Evolutionary conservation across 257 asterid genomes (phyloP), one percentile per base, ranked within the genome.

Genomic region (Nyctanthes arbortristis): DNA sequence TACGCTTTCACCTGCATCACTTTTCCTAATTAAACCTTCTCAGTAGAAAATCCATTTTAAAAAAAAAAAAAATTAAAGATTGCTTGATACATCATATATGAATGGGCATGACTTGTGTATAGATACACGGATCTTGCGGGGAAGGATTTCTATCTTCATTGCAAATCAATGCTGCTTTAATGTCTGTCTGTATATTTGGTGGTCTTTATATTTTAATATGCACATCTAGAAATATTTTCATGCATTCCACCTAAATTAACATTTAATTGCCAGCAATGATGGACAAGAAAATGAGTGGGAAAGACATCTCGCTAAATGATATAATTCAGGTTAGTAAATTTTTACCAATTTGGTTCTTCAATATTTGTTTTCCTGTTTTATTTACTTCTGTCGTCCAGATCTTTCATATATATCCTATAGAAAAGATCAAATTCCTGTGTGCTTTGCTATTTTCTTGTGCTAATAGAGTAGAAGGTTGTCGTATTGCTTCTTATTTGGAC

Each of bases 241-340:
- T 77, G 70, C 68, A 30, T 70, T 77, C 69, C 59, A 68, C 72
- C 66, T 73, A 69, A 43, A 72, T 66, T 81, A 70, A 55, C 80
- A 65, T 72, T 81, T 79, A 62, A 74, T 79, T 63, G 83, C 80
- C 91, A 93, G 99, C 78, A 75, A 85, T 93, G 77, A 80, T 86
- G 93, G 97, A 91, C 87, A 85, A 88, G 60, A 90, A 90, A 83
- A 77, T 89, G 89, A 72, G 75, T 57, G 97, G 98, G 71, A 74
- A 82, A 84, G 99, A 93, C 77, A 77, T 89, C 75, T 85, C 91
- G 64, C 71, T 74, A 7, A 85, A 85, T 72, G 96, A 90, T 75
- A 81, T 91, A 43, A 81, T 91, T 80, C 94, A 89, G 87, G 98
- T 92, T 56, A 75, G 97, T 80, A 28, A 56, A 65, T 70, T 74